These are phyloP conservation scores for Panicum miliaceum DNA, from an alignment of 176 grass and related monocot species.

Conservation along the genomic window DNA sequence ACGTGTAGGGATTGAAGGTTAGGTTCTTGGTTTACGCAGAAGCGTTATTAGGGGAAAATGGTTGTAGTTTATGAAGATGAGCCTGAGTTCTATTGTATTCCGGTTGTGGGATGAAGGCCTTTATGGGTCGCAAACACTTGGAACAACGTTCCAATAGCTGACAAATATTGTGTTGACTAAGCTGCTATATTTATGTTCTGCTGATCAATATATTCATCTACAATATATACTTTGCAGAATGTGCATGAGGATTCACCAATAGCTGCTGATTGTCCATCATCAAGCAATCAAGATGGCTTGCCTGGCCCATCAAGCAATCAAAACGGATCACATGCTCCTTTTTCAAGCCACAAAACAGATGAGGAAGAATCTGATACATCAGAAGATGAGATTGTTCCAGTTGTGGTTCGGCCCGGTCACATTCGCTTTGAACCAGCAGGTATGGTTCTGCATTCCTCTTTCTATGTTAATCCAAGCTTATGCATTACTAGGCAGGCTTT, in stretches of 20 bases:
- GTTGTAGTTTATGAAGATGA: slow-evolving; percentile 9
- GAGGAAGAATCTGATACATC: slow-evolving; percentile 54
- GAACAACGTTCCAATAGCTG: background rate
- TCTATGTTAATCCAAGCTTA: background rate
- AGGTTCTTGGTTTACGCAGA: background rate
- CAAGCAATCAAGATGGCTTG: slow-evolving; percentile 42
- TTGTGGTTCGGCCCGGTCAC: slow-evolving; percentile 82
- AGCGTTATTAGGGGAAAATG: slow-evolving; percentile 6
- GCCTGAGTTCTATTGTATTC: slow-evolving; percentile 10
- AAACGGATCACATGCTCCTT: slow-evolving; percentile 38
- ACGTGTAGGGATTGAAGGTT: slow-evolving; percentile 12
- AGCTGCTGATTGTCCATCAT: slow-evolving; percentile 38
- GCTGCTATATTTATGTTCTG: background rate
- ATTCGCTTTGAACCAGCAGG: slow-evolving; percentile 92
- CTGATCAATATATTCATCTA: slow-evolving; percentile 39
- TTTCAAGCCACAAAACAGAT: slow-evolving; percentile 44
- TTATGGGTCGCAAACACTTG: background rate
- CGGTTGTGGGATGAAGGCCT: background rate
- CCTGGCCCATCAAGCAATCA: slow-evolving; percentile 38
- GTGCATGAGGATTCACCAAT: slow-evolving; percentile 43
- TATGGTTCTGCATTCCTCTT: slow-evolving; percentile 37
- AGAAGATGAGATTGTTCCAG: slow-evolving; percentile 74
- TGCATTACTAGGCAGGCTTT: background rate
- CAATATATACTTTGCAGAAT: slow-evolving; percentile 48
- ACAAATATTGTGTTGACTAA: slow-evolving; percentile 6